A percentile compares a stretch with the other conserved stretches of the same genome.
phyloP scores from a whole-genome alignment of 2,329 filamentous ascomycete species.

The Pseudocercospora crystallina region DNA sequence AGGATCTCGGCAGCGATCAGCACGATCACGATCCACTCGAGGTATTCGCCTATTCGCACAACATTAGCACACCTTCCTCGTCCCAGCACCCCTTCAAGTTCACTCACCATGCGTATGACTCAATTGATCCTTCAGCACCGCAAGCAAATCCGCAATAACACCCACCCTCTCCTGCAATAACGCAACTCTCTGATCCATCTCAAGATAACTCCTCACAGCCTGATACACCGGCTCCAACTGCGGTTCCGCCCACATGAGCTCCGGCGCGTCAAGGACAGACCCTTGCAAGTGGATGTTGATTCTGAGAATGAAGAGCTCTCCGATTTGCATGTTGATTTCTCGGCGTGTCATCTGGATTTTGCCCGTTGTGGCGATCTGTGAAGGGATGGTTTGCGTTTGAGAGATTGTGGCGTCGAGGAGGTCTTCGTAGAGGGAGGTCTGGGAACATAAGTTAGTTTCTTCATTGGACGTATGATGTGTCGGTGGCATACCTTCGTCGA shows the following conservation, averaged over 20 bases:
- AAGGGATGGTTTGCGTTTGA: slow-evolving; percentile 86
- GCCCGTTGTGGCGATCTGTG: slow-evolving; percentile 87
- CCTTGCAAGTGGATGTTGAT: slow-evolving; percentile 99
- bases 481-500: slow-evolving; percentile 72
- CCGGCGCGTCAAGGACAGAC: slow-evolving; percentile 91
- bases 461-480: not conserved
- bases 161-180: slow-evolving; percentile 85
- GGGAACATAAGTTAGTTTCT: slow-evolving; percentile 7
- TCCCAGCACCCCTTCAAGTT: not conserved
- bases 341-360: slow-evolving; percentile 84
- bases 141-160: slow-evolving; percentile 89
- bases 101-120: slow-evolving; percentile 88
- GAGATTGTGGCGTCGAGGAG: slow-evolving; percentile 92
- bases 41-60: slow-evolving; percentile 42
- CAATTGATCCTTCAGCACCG: slow-evolving; percentile 91
- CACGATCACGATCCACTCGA: slow-evolving; percentile 72
- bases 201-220: slow-evolving; percentile 89
- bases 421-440: slow-evolving; percentile 95
- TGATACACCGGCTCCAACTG: slow-evolving; percentile 96
- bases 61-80: slow-evolving; percentile 1
- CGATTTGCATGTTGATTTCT: slow-evolving; percentile 99
- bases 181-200: slow-evolving; percentile 94
- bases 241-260: slow-evolving; percentile 97
- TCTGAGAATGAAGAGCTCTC: slow-evolving; percentile 93
- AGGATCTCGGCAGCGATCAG: slow-evolving; percentile 94